phyloP scores from a whole-genome alignment of 2,329 filamentous ascomycete species.

The Metarhizium robertsii region DNA sequence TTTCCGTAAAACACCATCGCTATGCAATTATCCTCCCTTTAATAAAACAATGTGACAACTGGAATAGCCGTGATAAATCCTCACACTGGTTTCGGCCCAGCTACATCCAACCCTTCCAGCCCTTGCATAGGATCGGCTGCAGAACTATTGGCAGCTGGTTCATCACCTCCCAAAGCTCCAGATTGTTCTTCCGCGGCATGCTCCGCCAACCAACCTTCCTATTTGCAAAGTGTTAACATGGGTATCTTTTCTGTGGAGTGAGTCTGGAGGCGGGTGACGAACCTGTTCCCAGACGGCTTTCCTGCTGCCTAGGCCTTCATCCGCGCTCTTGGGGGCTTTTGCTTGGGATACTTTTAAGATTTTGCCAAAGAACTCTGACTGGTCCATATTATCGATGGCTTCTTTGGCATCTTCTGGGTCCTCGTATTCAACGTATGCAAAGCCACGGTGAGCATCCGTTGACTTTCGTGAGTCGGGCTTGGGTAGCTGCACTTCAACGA shows the following conservation, averaged over 20 bases:
- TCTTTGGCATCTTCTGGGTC: constrained; percentile 77
- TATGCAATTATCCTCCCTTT: constrained; percentile 26
- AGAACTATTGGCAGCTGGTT: constrained; percentile 31
- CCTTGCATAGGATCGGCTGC: constrained; percentile 90
- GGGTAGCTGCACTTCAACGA: constrained; percentile 81
- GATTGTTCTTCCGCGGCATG: constrained; percentile 74
- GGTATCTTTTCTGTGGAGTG: not conserved
- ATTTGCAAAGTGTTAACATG: constrained; percentile 2
- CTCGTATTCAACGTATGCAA: constrained; percentile 95
- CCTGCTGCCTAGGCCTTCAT: constrained; percentile 83
- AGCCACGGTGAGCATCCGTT: constrained; percentile 75
- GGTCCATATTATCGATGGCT: constrained; percentile 98
- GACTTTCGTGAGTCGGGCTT: constrained; percentile 77
- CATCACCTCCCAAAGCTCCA: constrained; percentile 23
- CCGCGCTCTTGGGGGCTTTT: constrained; percentile 81
- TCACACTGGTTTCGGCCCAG: constrained; percentile 75
- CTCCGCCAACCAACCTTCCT: constrained; percentile 92
- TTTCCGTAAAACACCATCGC: constrained; percentile 33
- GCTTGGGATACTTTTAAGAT: constrained; percentile 88
- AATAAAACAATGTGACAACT: constrained; percentile 6
- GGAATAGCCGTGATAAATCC: constrained; percentile 1
- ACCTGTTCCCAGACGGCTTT: constrained; percentile 98
- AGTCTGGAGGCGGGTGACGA: constrained; percentile 17
- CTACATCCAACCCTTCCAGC: constrained; percentile 85
- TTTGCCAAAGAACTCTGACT: constrained; percentile 86